Evolutionary conservation across 495 filamentous ascomycete genomes (phyloP).

Genomic region (Bacidia gigantensis): DNA sequence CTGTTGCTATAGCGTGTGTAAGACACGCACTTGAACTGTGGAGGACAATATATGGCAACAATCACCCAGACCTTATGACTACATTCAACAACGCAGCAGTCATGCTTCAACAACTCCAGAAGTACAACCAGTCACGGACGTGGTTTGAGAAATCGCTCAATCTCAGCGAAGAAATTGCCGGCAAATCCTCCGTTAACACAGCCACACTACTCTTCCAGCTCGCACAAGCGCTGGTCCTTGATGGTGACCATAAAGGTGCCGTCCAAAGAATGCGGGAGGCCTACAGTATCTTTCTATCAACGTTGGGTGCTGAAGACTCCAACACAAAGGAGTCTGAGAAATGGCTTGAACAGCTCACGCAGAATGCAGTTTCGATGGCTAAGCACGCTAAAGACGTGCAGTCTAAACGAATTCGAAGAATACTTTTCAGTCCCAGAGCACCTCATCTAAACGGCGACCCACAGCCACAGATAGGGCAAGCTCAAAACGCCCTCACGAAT

Average conservation of each 20-base stretch:
- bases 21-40: conserved; percentile 88
- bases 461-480: conserved; percentile 39
- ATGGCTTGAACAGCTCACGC: conserved; percentile 93
- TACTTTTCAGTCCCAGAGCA: conserved; percentile 40
- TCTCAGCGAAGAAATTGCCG: conserved; percentile 77
- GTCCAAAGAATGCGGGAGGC: conserved; percentile 88
- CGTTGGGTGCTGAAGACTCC: conserved; percentile 74
- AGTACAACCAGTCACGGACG: conserved; percentile 77
- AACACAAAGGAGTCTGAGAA: conserved; percentile 91
- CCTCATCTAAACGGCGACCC: conserved; percentile 32
- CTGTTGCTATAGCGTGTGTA: conserved; percentile 67
- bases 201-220: conserved; percentile 97
- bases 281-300: conserved; percentile 80
- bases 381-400: conserved; percentile 82
- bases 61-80: conserved; percentile 95
- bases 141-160: conserved; percentile 93
- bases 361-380: conserved; percentile 83
- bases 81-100: conserved; percentile 98
- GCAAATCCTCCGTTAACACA: conserved; percentile 74
- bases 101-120: conserved; percentile 89
- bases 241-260: conserved; percentile 80
- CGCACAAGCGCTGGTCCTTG: conserved; percentile 83
- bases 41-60: conserved; percentile 89
- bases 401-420: conserved; percentile 49
- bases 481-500: conserved; percentile 30